Evolutionary conservation across 1,139 yeast species (phyloP).

Genomic region (Candida sp.): DNA sequence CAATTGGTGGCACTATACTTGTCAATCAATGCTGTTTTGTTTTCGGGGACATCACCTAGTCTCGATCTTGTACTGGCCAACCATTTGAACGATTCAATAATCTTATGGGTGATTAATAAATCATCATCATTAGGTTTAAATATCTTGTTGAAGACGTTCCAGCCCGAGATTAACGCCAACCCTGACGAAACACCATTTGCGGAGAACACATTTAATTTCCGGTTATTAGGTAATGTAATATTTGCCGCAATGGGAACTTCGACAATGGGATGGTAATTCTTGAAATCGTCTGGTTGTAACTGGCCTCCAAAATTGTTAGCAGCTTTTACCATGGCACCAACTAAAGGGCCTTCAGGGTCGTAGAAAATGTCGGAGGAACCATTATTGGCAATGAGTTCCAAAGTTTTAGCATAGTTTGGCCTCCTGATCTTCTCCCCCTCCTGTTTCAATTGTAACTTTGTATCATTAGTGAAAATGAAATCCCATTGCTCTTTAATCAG

Average conservation of each 20-base stretch:
- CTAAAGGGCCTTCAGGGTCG: conserved; percentile 80
- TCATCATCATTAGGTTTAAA: conserved; percentile 16
- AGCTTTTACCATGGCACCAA: conserved; percentile 44
- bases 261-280: conserved; percentile 51
- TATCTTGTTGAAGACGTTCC: conserved; percentile 51
- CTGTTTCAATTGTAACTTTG: conserved; percentile 22
- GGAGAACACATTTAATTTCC: conserved; percentile 54
- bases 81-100: conserved; percentile 95
- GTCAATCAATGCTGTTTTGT: conserved; percentile 20
- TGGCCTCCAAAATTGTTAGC: conserved; percentile 58
- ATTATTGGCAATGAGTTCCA: conserved; percentile 63
- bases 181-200: conserved; percentile 85
- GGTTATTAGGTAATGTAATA: conserved; percentile 9
- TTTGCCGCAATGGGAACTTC: conserved; percentile 51
- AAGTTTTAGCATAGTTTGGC: conserved; percentile 60
- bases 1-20: conserved; percentile 43
- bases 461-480: conserved; percentile 40
- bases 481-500: conserved; percentile 47
- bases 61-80: conserved; percentile 80
- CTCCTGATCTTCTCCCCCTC: conserved; percentile 63
- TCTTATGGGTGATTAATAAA: conserved; percentile 55
- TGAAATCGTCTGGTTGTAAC: conserved; percentile 60
- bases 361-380: conserved; percentile 80
- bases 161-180: conserved; percentile 72
- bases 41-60: conserved; percentile 58